Base-by-base conservation (phyloP, 2,329 filamentous ascomycete species). In the Cladosporium oxysporum region DNA sequence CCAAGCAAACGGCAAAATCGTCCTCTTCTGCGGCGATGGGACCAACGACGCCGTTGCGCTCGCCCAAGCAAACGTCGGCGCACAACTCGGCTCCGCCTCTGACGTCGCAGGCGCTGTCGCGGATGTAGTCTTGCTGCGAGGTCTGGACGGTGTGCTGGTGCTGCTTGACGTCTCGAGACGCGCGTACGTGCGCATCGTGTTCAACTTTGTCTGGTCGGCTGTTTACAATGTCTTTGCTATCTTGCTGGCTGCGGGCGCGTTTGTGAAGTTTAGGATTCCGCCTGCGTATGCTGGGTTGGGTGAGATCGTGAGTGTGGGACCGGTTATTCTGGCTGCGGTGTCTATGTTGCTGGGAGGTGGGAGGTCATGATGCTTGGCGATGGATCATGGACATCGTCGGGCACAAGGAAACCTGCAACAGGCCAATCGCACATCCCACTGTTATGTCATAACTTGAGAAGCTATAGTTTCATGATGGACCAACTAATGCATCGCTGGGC, bases 11-110 rank as follows among this genome's bases (percentile, higher is more conserved):
- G 44, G 53, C 33, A 66, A 57, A 12, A 72, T 69, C n/a, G 84
- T 91, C 21, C 76, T 93, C 6, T 93, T 94, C 76, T 84, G 86
- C 60, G 91, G 91, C 37, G 91, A 94, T 71, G 91, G 91, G 1
- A 92, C 90, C 16, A 94, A 94, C 75, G 91, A 94, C 72, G 89
- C 91, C 0, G 82, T 87, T 2, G 91, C 91, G 0, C 82, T 94
- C 2, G 87, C 90, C 0, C 85, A 88, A 73, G 90, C 91, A 1
- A 85, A 84, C 6, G 84, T 94, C 31, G 91, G 91, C 31, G 81
- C 93, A 0, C 89, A 91, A 69, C 85, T 94, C 74, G 85, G 84
- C 66, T 82, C 80, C 65, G 81, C 82, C 5, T 87, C 83, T 1
- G 90, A 92, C 65, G 82, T 93, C 1, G 88, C 91, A 0, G 81